Evolutionary conservation across 305 asterid species (phyloP).

Genomic region (Fraxinus paxiana): DNA sequence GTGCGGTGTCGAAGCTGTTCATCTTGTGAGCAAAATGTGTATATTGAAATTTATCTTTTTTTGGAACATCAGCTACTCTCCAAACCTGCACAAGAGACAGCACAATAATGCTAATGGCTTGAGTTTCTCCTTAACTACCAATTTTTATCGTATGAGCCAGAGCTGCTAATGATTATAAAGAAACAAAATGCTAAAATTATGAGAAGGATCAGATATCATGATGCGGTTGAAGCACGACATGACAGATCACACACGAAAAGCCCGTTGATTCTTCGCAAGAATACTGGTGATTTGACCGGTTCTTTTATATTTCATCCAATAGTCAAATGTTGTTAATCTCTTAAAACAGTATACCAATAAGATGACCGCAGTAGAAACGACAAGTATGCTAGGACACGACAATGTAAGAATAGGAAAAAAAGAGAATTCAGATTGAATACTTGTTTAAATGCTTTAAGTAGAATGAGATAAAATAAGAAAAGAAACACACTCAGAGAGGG

Average conservation of each 20-base stretch:
- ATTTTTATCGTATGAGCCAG: background rate
- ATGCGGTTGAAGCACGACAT: background rate
- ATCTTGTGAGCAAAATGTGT: background rate
- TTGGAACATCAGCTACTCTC: background rate
- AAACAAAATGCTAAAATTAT: background rate
- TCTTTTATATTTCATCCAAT: background rate
- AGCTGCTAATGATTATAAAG: background rate
- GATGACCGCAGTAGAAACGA: background rate
- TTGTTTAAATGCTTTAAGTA: background rate
- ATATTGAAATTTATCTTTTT: background rate
- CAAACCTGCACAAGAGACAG: background rate
- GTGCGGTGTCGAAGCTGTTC: background rate
- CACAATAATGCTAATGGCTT: background rate
- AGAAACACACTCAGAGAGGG: background rate
- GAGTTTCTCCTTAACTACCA: background rate
- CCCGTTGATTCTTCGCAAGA: background rate
- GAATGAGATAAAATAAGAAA: background rate
- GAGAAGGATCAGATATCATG: background rate
- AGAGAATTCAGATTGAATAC: background rate
- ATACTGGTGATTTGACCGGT: background rate
- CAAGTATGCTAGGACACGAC: background rate
- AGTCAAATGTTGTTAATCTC: background rate
- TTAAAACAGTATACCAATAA: background rate
- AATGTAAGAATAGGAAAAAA: background rate
- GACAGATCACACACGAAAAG: background rate